Evolutionary conservation across 805 yeast species (phyloP).

Genomic region (Teunomyces atbi): DNA sequence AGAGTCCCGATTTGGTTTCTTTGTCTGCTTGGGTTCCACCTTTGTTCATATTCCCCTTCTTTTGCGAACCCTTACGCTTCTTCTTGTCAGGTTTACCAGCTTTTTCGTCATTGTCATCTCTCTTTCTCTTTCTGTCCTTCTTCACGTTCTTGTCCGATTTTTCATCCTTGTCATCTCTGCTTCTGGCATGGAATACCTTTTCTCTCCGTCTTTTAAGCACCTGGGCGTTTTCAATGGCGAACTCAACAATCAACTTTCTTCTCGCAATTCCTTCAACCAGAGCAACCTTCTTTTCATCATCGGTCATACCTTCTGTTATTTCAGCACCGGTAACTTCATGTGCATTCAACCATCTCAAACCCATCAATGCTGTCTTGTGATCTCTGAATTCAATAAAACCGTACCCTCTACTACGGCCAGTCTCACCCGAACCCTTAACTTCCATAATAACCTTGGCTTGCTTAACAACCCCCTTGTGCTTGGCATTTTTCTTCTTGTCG

Average conservation of each 20-base stretch:
- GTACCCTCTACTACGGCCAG: constrained; percentile 93
- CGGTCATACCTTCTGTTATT: constrained; percentile 64
- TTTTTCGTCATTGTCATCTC: constrained; percentile 16
- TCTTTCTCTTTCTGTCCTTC: constrained; percentile 21
- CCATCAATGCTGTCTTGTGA: constrained; percentile 92
- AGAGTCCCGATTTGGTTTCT: constrained; percentile 34
- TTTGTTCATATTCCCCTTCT: constrained; percentile 47
- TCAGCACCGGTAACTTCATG: constrained; percentile 77
- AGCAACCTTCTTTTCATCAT: constrained; percentile 60
- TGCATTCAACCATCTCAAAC: constrained; percentile 94
- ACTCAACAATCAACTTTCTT: constrained; percentile 86
- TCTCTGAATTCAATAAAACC: constrained; percentile 93
- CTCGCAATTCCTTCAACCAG: constrained; percentile 53
- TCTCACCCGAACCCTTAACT: constrained; percentile 81
- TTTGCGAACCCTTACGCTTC: constrained; percentile 27
- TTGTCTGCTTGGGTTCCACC: constrained; percentile 23
- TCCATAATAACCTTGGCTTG: constrained; percentile 94
- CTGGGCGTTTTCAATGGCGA: constrained; percentile 93
- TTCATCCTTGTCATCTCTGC: constrained; percentile 20
- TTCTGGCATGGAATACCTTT: constrained; percentile 44
- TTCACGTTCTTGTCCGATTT: constrained; percentile 7
- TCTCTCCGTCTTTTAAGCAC: constrained; percentile 90
- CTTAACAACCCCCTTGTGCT: constrained; percentile 84
- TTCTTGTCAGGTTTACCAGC: constrained; percentile 19
- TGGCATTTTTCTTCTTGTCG: constrained; percentile 54